These are phyloP conservation scores for Aspergillus calidoustus DNA, from an alignment of 2,329 filamentous ascomycete species.

Conservation along the genomic window DNA sequence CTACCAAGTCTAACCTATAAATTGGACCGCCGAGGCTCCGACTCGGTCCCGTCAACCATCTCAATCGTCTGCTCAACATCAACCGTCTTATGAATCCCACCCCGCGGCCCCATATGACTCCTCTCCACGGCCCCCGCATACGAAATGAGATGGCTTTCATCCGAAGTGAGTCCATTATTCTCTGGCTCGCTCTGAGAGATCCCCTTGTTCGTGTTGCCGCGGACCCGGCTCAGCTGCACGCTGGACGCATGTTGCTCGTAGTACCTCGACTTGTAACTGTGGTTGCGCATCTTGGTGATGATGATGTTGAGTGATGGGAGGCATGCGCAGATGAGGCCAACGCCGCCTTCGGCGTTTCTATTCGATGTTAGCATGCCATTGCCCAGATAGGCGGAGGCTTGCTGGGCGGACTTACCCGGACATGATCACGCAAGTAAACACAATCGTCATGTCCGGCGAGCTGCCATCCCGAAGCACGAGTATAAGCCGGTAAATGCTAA, in stretches of 20 bases:
- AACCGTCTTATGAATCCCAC: slow-evolving; percentile 29
- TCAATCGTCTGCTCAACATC: slow-evolving; percentile 31
- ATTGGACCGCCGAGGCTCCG: background rate
- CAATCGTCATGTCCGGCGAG: slow-evolving; percentile 37
- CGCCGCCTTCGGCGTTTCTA: slow-evolving; percentile 44
- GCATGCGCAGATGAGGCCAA: slow-evolving; percentile 45
- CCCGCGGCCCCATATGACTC: background rate
- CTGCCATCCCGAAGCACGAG: slow-evolving; percentile 39
- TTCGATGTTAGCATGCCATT: background rate
- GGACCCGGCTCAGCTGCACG: slow-evolving; percentile 35
- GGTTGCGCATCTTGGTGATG: slow-evolving; percentile 29
- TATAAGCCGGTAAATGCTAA: slow-evolving; percentile 44
- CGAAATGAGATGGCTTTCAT: slow-evolving; percentile 39
- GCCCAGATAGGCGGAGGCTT: background rate
- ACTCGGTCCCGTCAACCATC: slow-evolving; percentile 16
- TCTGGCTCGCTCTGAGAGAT: slow-evolving; percentile 30
- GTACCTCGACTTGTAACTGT: slow-evolving; percentile 35
- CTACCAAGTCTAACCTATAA: background rate
- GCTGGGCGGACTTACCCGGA: slow-evolving; percentile 39
- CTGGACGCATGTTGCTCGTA: slow-evolving; percentile 33
- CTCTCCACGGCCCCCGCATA: slow-evolving; percentile 32
- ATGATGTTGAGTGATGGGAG: slow-evolving; percentile 41
- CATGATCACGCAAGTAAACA: slow-evolving; percentile 43
- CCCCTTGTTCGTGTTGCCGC: slow-evolving; percentile 17
- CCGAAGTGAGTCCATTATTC: slow-evolving; percentile 28